These are phyloP conservation scores for Triticum turgidum DNA, from an alignment of 176 grass and related monocot species.

Conservation along the genomic window DNA sequence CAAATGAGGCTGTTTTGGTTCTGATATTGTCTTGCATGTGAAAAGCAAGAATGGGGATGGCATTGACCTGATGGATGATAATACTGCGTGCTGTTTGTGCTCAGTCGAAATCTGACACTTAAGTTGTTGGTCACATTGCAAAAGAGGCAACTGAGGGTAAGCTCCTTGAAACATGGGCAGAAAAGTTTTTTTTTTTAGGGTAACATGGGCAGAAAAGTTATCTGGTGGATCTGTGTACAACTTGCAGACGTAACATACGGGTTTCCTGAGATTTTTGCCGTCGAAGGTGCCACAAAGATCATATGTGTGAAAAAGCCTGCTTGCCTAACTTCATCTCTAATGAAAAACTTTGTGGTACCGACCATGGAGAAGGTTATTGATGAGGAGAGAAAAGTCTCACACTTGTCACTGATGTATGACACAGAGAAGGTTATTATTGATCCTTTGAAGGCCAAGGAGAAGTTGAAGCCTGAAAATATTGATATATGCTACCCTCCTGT, in stretches of 20 bases:
- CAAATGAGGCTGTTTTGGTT: constrained; percentile 55
- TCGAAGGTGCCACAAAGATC: too few species aligned
- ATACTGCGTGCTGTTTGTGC: constrained; percentile 45
- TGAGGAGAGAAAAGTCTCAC: constrained; percentile 80
- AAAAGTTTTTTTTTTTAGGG: too few species aligned
- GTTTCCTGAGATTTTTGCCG: too few species aligned
- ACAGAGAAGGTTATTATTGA: constrained; percentile 83
- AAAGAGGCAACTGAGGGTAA: too few species aligned
- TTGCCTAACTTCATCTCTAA: constrained; percentile 69
- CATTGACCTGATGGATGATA: constrained; percentile 66
- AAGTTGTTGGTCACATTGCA: constrained; percentile 64
- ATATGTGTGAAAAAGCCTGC: constrained; percentile 45
- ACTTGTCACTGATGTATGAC: constrained; percentile 80
- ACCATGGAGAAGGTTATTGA: constrained; percentile 85
- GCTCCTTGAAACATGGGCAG: too few species aligned
- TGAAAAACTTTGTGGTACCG: constrained; percentile 92
- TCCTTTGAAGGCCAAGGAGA: constrained; percentile 72
- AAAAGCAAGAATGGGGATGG: constrained; percentile 78
- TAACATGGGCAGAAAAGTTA: too few species aligned
- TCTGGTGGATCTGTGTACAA: too few species aligned
- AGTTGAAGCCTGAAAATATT: constrained; percentile 85
- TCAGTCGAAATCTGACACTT: constrained; percentile 57
- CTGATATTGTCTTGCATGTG: constrained; percentile 75
- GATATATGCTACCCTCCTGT: constrained; percentile 95
- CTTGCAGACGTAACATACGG: too few species aligned